Base-by-base conservation (phyloP, 768 basidiomycete species). In the Lentinula aciculospora region DNA sequence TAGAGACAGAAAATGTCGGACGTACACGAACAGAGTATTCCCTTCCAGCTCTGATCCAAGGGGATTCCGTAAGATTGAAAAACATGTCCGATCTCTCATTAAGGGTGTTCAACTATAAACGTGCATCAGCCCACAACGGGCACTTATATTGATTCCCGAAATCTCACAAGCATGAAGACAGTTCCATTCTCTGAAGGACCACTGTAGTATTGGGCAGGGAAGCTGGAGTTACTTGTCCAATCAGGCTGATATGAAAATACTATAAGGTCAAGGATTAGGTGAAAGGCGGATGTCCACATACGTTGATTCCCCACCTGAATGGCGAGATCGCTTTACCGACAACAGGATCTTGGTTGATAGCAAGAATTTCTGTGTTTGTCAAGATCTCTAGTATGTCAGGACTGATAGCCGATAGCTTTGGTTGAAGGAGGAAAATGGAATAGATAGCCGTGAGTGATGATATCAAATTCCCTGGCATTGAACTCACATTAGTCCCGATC, bases 221-320 rank as follows among this genome's bases (percentile, higher is more conserved):
- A 76, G 1, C 76, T 78, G 31, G 62, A 67, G 59, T 75, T 73
- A 60, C 66, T 70, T 5, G 70, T 72, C 70, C 69, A 75, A 55
- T 74, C 72, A 13, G 73, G 69, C 73, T 73, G 58, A 2, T n/a
- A n/a, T n/a, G n/a, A 57, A 17, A 36, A 4, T 34, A 29, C 51
- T 28, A n/a, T n/a, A n/a, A n/a, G n/a, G n/a, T n/a, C n/a, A 42
- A 42, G 40, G 7, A n/a, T 9, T 17, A 19, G n/a, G 21, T 21
- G 40, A 3, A 42, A n/a, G 7, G 12, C 12, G 48, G 28, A 21
- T 6, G 21, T 5, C 4, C 8, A 67, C 78, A 48, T 57, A 85
- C 84, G 64, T 85, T 84, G 63, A 83, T 70, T 4, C 84, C 84
- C 84, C 84, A 86, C 59, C 83, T 71, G 75, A 88, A 88, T 2